Percentiles rank a stretch among this genome's conserved stretches.
These are phyloP conservation scores for Suhomyces wounanorum DNA, from an alignment of 1,139 yeast genomes.

Conservation along the genomic window DNA sequence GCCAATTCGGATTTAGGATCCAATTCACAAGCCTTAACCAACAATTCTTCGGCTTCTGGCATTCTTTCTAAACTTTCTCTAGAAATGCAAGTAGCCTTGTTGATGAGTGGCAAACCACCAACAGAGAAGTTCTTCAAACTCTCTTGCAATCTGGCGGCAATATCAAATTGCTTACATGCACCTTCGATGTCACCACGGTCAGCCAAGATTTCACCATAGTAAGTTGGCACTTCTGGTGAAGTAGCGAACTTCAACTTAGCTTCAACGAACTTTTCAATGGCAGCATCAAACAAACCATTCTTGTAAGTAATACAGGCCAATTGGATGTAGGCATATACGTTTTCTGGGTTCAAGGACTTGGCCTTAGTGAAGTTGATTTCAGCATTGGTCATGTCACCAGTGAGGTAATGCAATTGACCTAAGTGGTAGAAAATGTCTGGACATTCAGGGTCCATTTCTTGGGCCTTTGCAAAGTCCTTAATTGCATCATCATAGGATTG, in stretches of 20 bases:
- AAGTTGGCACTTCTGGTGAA: conserved; percentile 89
- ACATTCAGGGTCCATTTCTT: conserved; percentile 64
- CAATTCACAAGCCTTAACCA: conserved; percentile 74
- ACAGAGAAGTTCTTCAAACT: conserved; percentile 61
- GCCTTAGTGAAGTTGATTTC: conserved; percentile 76
- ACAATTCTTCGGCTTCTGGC: conserved; percentile 64
- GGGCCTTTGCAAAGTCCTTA: conserved; percentile 72
- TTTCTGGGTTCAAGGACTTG: conserved; percentile 68
- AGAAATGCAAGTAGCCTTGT: conserved; percentile 78
- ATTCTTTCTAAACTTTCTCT: conserved; percentile 58
- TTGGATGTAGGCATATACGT: conserved; percentile 87
- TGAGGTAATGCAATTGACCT: conserved; percentile 87
- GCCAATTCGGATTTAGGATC: conserved; percentile 93
- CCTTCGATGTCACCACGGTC: conserved; percentile 73
- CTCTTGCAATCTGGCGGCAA: conserved; percentile 80
- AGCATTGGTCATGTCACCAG: conserved; percentile 75
- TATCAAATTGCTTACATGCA: conserved; percentile 84
- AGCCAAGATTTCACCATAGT: conserved; percentile 89
- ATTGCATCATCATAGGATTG: conserved; percentile 63
- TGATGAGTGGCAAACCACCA: conserved; percentile 88
- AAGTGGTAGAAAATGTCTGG: conserved; percentile 91
- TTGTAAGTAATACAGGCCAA: conserved; percentile 91
- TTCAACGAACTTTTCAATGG: conserved; percentile 69
- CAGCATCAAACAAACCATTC: conserved; percentile 61
- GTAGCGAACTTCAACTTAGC: conserved; percentile 82